These are phyloP conservation scores for Hortaea werneckii DNA, from an alignment of 2,329 filamentous ascomycete species.

Conservation along the genomic window DNA sequence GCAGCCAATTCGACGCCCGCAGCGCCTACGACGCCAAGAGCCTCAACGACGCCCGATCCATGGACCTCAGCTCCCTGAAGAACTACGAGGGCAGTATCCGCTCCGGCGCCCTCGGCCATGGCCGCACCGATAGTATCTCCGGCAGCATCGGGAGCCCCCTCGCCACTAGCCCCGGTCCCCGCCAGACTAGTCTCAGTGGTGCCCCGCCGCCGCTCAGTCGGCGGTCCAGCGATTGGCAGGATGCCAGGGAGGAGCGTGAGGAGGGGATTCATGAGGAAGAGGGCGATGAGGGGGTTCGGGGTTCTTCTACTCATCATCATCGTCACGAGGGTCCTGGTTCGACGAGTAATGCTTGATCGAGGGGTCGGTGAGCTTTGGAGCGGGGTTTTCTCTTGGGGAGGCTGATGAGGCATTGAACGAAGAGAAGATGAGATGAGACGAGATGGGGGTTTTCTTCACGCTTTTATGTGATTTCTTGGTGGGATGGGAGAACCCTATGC, in stretches of 20 bases:
- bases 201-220: no score
- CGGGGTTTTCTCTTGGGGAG: no score
- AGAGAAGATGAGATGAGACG: no score
- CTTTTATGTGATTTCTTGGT: no score
- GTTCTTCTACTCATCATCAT: no score
- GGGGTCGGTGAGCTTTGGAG: no score
- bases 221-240: conserved; percentile 16
- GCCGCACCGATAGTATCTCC: conserved; percentile 68
- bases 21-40: conserved; percentile 12
- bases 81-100: conserved; percentile 74
- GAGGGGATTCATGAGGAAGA: conserved; percentile 5
- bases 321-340: no score
- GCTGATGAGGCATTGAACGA: no score
- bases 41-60: conserved; percentile 9
- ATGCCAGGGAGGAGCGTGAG: conserved; percentile 7
- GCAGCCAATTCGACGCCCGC: conserved; percentile 28
- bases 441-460: no score
- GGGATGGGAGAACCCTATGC: no score
- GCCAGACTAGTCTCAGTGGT: conserved; percentile 9
- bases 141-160: conserved; percentile 65
- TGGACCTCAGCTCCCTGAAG: conserved; percentile 52
- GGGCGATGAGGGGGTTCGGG: neutral
- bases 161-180: conserved; percentile 39
- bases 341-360: no score
- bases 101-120: conserved; percentile 68